A percentile compares a stretch with the other conserved stretches of the same genome.
Conservation (phyloP, 495 filamentous ascomycete genomes). For the Penicillium manginii region DNA sequence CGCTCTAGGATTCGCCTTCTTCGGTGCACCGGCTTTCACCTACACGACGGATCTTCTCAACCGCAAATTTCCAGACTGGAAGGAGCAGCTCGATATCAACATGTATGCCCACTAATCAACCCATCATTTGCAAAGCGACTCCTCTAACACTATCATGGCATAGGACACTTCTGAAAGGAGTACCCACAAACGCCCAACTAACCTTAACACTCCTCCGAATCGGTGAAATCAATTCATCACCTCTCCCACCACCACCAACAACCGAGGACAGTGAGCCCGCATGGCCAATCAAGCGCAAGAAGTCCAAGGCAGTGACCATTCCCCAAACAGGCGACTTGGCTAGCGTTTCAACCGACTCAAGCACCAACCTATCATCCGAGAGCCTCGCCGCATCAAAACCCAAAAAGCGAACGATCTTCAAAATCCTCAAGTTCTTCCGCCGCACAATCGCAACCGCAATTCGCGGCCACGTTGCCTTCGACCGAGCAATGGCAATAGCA, state of each 20-base stretch:
- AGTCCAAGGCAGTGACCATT: constrained; percentile 32
- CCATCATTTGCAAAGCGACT: neutral
- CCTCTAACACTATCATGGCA: constrained; percentile 3
- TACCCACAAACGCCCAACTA: constrained; percentile 87
- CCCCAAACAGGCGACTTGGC: constrained; percentile 14
- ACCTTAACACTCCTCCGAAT: constrained; percentile 84
- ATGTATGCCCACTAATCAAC: constrained; percentile 48
- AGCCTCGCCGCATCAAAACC: constrained; percentile 22
- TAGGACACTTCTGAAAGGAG: constrained; percentile 77
- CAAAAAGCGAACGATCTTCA: constrained; percentile 53
- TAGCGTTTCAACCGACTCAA: constrained; percentile 19
- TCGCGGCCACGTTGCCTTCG: constrained; percentile 68
- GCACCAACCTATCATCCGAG: neutral
- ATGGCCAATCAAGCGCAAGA: constrained; percentile 36
- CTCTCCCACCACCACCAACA: constrained; percentile 76
- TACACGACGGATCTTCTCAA: constrained; percentile 65
- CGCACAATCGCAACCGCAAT: constrained; percentile 68
- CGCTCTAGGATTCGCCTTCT: constrained; percentile 72
- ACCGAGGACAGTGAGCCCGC: constrained; percentile 31
- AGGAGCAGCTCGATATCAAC: constrained; percentile 69
- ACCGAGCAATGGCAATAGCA: constrained; percentile 66
- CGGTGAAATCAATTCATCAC: constrained; percentile 81
- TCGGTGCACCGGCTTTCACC: constrained; percentile 74
- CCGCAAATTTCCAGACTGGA: constrained; percentile 71
- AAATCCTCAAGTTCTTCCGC: constrained; percentile 69